phyloP scores from a whole-genome alignment of 805 yeast genomes.

The Wilhelminamyces savonicus region DNA sequence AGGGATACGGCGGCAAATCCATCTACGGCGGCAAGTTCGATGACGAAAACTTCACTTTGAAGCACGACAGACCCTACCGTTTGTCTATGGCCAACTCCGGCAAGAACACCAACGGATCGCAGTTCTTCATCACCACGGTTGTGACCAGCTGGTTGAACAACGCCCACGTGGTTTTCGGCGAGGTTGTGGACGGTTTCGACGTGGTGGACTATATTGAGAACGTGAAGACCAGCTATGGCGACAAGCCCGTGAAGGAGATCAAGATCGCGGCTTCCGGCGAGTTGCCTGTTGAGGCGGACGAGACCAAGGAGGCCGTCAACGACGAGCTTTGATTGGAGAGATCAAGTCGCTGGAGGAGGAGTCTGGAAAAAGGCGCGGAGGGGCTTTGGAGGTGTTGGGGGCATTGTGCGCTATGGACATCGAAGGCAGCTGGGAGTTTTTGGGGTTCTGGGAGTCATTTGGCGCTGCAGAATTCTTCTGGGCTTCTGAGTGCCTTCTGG shows the following conservation, averaged over 20 bases:
- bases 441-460: too few relatives aligned
- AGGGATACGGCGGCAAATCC: constrained; percentile 77
- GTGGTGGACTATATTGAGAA: constrained; percentile 69
- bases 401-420: too few relatives aligned
- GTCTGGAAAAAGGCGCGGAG: too few relatives aligned
- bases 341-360: too few relatives aligned
- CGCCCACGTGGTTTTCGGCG: constrained; percentile 94
- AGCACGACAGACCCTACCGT: constrained; percentile 64
- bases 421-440: too few relatives aligned
- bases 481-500: too few relatives aligned
- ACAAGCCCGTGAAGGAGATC: constrained; percentile 64
- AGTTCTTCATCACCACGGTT: constrained; percentile 91
- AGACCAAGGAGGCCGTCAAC: constrained; percentile 6
- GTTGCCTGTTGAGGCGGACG: constrained; percentile 29
- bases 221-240: constrained; percentile 63
- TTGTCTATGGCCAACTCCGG: constrained; percentile 82
- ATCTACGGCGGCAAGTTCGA: constrained; percentile 67
- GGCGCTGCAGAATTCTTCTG: too few relatives aligned
- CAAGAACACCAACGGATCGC: constrained; percentile 79
- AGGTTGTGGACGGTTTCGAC: constrained; percentile 84
- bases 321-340: constrained; percentile 21
- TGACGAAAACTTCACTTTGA: constrained; percentile 72
- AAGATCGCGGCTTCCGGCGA: constrained; percentile 70
- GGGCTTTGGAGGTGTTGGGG: too few relatives aligned
- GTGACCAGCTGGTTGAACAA: constrained; percentile 90